A percentile compares a stretch with the other conserved stretches of the same genome.
phyloP scores from a whole-genome alignment of 257 asterid species.

The Solanum tarapatanum region DNA sequence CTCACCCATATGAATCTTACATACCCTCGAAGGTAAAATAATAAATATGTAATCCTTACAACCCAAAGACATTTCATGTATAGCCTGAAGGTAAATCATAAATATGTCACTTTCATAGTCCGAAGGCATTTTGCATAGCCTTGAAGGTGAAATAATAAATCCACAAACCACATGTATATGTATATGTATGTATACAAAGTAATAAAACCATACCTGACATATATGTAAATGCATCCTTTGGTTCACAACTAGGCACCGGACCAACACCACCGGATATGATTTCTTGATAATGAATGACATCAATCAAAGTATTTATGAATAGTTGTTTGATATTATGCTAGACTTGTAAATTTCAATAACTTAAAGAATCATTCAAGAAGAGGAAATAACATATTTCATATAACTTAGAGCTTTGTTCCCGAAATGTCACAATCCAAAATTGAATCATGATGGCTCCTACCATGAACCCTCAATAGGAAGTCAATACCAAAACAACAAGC shows the following conservation, averaged over 20 bases:
- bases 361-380: background rate
- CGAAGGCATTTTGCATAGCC: background rate
- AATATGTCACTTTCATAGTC: background rate
- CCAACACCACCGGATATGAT: background rate
- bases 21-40: background rate
- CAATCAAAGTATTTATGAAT: background rate
- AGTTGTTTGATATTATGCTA: background rate
- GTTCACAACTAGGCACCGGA: background rate
- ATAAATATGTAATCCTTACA: background rate
- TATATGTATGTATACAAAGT: background rate
- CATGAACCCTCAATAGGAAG: background rate
- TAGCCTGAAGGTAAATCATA: background rate
- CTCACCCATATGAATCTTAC: no score
- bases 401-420: background rate
- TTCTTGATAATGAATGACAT: background rate
- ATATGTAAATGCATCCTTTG: background rate
- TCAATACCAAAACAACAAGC: background rate
- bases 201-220: background rate
- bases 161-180: background rate
- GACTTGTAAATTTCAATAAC: background rate
- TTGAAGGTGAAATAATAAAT: background rate
- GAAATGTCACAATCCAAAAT: background rate
- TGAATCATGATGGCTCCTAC: background rate
- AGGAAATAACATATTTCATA: background rate
- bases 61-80: background rate